Conservation (phyloP, 768 basidiomycete species). For the Tylopilus sp. region DNA sequence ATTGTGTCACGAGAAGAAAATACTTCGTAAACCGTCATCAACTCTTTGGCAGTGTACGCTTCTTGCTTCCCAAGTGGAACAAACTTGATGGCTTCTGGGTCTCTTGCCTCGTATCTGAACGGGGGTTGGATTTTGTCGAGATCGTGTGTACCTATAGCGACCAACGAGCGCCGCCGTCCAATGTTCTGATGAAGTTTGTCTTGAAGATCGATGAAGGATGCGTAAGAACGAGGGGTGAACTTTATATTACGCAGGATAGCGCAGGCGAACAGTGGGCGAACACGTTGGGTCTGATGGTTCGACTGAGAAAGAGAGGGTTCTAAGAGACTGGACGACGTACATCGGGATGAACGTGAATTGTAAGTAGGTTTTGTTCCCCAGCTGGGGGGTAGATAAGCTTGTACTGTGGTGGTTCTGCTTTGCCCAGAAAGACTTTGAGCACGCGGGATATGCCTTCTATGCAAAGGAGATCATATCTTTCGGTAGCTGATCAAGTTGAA, state of each 20-base stretch:
- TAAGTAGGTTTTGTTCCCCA: conserved; percentile 62
- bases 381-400: conserved; percentile 68
- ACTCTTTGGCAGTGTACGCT: conserved; percentile 79
- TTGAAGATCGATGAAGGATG: conserved; percentile 98
- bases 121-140: conserved; percentile 84
- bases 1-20: conserved; percentile 26
- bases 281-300: conserved; percentile 58
- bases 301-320: background rate
- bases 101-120: conserved; percentile 80
- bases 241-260: conserved; percentile 87
- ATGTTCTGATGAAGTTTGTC: conserved; percentile 98
- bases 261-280: conserved; percentile 89
- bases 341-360: conserved; percentile 67
- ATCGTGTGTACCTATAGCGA: conserved; percentile 97
- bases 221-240: conserved; percentile 86
- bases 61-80: conserved; percentile 78
- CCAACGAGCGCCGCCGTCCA: conserved; percentile 83
- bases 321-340: conserved; percentile 39
- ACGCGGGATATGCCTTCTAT: conserved; percentile 93
- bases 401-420: conserved; percentile 66
- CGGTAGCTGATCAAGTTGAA: conserved; percentile 6
- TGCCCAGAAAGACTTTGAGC: conserved; percentile 77
- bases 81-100: conserved; percentile 90
- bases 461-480: conserved; percentile 94
- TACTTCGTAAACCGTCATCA: conserved; percentile 95